Base-by-base conservation (phyloP, 345 rosid genomes). In the Ceriops decandra region DNA sequence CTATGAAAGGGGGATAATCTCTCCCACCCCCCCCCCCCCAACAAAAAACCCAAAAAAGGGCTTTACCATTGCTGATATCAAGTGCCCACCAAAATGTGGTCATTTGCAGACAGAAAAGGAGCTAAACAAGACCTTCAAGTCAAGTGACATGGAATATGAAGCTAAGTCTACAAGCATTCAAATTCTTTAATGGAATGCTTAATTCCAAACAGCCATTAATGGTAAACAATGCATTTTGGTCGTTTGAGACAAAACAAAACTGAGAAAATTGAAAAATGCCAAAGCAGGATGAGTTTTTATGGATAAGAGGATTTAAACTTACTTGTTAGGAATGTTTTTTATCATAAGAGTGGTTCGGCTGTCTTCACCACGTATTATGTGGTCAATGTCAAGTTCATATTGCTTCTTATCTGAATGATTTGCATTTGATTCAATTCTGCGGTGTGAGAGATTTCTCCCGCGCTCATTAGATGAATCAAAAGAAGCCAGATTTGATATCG, bases 251-350 rank as follows among this genome's bases (percentile, higher is more conserved):
- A 56, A 15, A 16, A 56, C 2, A 9, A 51, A 60, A 58, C 28
- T 4, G 30, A 56, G 1, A 22, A 9, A 56, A 56, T 9, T 22
- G 16, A 56, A 24, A 16, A 56, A 24, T 0, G 22, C 59, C 30
- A 22, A 56, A 1, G 6, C 59, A 22, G 28, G 16, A 27, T 3
- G 22, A 9, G 59, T 56, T 7, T 17, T 8, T 21, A 56, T 9
- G 17, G 2, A 1, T 0, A 60, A 13, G 42, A 22, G 49, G 31
- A 20, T 67, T 66, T 52, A 42, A 19, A 62, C 88, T 60, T 86
- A 91, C 97, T 93, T 93, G 81, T 93, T 93, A 61, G 98, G 99
- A 77, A 93, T 91, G 72, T 93, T 93, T 77, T 93, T 93, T 74
- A 93, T 86, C 99, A 93, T 91, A 79, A 93, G 79, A 1, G 99